Conservation (phyloP, 176 grass and related monocot genomes). For the Chloris gayana region DNA sequence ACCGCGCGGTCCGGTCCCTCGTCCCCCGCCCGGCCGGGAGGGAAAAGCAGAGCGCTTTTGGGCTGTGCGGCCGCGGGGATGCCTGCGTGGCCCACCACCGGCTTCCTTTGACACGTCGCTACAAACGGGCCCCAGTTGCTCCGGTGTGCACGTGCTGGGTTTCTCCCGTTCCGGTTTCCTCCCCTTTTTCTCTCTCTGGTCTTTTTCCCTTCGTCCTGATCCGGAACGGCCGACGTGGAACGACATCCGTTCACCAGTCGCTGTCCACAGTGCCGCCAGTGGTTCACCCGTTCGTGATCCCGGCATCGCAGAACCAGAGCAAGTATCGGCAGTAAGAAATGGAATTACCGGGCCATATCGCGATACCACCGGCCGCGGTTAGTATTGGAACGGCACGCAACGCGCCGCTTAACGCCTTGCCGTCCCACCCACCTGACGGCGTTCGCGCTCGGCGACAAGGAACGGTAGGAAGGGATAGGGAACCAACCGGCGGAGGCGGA, state of each 20-base stretch:
- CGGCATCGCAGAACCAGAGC: neutral
- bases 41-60: too few relatives aligned
- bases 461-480: neutral
- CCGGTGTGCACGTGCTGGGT: constrained; percentile 7
- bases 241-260: neutral
- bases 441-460: constrained; percentile 36
- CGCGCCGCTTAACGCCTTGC: too few relatives aligned
- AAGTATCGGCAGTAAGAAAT: neutral
- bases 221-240: neutral
- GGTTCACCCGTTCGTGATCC: neutral
- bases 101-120: neutral
- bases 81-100: too few relatives aligned
- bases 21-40: too few relatives aligned
- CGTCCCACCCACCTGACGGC: constrained; percentile 9
- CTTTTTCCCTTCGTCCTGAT: neutral
- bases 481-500: neutral
- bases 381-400: neutral
- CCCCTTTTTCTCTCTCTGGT: neutral
- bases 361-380: neutral
- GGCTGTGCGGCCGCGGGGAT: too few relatives aligned
- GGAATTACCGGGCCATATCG: neutral
- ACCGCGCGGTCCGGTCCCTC: too few relatives aligned
- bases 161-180: neutral
- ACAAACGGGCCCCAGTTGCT: too few relatives aligned
- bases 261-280: neutral